Conservation (phyloP, 768 basidiomycete species). For the Trametes meyenii region DNA sequence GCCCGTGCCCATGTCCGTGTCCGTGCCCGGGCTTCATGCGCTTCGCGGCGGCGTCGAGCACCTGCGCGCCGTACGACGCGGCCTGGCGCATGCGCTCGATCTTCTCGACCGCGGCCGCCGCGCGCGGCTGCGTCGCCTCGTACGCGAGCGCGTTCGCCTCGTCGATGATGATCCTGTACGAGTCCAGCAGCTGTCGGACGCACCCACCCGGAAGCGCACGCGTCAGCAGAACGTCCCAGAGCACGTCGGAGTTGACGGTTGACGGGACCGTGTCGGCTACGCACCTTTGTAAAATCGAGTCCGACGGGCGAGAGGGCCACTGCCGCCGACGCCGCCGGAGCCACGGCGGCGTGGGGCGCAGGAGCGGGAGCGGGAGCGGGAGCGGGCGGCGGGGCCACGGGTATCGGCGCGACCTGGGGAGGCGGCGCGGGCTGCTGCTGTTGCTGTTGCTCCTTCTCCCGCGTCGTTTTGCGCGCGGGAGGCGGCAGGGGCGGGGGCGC, state of each 20-base stretch:
- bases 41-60: conserved; percentile 44
- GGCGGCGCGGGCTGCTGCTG: neutral
- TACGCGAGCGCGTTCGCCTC: conserved; percentile 36
- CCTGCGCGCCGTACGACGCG: conserved; percentile 43
- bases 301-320: conserved; percentile 31
- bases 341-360: conserved; percentile 17
- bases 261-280: neutral
- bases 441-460: neutral
- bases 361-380: conserved; percentile 5
- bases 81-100: conserved; percentile 51
- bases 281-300: conserved; percentile 48
- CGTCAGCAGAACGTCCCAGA: neutral
- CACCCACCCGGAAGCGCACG: too few species aligned
- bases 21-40: conserved; percentile 14
- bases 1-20: neutral
- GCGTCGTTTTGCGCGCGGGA: conserved; percentile 7
- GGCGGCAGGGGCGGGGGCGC: conserved; percentile 16
- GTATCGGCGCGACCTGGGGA: conserved; percentile 3
- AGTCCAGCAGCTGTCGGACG: conserved; percentile 47
- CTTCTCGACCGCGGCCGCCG: conserved; percentile 34
- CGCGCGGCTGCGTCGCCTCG: conserved; percentile 29
- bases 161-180: conserved; percentile 48
- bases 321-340: conserved; percentile 28
- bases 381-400: conserved; percentile 31
- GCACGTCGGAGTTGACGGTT: too few species aligned